Conservation (phyloP, 1,284 basidiomycete species). For the Ceratobasidium sp. region DNA sequence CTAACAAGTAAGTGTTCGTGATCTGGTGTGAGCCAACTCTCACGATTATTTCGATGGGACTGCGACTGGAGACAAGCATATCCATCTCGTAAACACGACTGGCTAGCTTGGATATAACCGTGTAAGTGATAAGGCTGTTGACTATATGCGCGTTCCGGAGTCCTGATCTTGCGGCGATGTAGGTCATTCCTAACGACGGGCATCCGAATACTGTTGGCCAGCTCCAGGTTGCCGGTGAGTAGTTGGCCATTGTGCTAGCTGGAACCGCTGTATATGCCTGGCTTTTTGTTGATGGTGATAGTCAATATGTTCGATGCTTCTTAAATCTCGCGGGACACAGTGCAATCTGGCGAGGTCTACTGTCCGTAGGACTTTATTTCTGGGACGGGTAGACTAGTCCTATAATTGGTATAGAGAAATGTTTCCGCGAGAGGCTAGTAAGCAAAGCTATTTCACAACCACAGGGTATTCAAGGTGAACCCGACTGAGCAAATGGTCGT, state of each 20-base stretch:
- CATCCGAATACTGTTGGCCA: slow-evolving; percentile 67
- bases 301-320: no score
- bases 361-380: no score
- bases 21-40: background rate
- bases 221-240: slow-evolving; percentile 61
- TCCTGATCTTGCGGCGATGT: background rate
- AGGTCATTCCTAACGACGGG: slow-evolving; percentile 62
- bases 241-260: slow-evolving; percentile 63
- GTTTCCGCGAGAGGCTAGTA: no score
- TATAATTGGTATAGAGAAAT: no score
- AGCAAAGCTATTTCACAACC: no score
- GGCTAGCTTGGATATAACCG: slow-evolving; percentile 69
- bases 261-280: slow-evolving; percentile 42
- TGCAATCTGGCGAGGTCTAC: no score
- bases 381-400: no score
- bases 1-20: slow-evolving; percentile 58
- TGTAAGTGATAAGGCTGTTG: slow-evolving; percentile 51
- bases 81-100: slow-evolving; percentile 70
- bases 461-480: no score
- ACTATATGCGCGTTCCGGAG: background rate
- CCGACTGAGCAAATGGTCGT: no score
- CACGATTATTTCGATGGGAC: slow-evolving; percentile 53
- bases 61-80: slow-evolving; percentile 62
- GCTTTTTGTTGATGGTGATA: no score
- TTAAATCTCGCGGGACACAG: no score